phyloP scores from a whole-genome alignment of 805 yeast genomes.

The Millerago galiae region DNA sequence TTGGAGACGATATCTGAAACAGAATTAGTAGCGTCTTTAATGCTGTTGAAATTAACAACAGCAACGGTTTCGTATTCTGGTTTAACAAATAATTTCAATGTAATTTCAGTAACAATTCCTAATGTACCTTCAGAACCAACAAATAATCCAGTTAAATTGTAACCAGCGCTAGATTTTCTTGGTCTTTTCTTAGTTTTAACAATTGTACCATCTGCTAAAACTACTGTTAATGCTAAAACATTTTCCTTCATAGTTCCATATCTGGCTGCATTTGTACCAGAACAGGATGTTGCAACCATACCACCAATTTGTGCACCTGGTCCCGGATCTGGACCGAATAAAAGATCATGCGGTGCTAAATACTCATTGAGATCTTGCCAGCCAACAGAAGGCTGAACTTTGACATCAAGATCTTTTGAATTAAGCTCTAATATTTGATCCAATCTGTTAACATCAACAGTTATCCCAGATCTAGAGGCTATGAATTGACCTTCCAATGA shows the following conservation, averaged over 20 bases:
- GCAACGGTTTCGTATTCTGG: slow-evolving; percentile 64
- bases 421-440: slow-evolving; percentile 50
- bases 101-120: slow-evolving; percentile 74
- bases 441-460: slow-evolving; percentile 59
- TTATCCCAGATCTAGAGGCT: slow-evolving; percentile 61
- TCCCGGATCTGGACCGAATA: slow-evolving; percentile 76
- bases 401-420: slow-evolving; percentile 60
- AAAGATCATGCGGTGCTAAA: slow-evolving; percentile 39
- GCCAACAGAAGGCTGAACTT: slow-evolving; percentile 73
- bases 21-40: slow-evolving; percentile 65
- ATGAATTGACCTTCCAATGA: slow-evolving; percentile 79
- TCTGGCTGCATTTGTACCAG: slow-evolving; percentile 73
- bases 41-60: slow-evolving; percentile 58
- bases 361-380: slow-evolving; percentile 66
- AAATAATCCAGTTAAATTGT: slow-evolving; percentile 68
- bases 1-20: slow-evolving; percentile 54
- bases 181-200: slow-evolving; percentile 72
- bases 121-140: slow-evolving; percentile 77
- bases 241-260: slow-evolving; percentile 81
- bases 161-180: slow-evolving; percentile 74
- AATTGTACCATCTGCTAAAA: slow-evolving; percentile 73
- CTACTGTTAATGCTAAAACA: slow-evolving; percentile 62
- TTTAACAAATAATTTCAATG: slow-evolving; percentile 58
- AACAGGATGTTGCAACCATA: slow-evolving; percentile 69
- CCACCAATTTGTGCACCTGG: slow-evolving; percentile 82